Percentiles rank a stretch among this genome's conserved stretches.
These are phyloP conservation scores for Pleurotus platypus DNA, from an alignment of 768 basidiomycete genomes.

Conservation along the genomic window DNA sequence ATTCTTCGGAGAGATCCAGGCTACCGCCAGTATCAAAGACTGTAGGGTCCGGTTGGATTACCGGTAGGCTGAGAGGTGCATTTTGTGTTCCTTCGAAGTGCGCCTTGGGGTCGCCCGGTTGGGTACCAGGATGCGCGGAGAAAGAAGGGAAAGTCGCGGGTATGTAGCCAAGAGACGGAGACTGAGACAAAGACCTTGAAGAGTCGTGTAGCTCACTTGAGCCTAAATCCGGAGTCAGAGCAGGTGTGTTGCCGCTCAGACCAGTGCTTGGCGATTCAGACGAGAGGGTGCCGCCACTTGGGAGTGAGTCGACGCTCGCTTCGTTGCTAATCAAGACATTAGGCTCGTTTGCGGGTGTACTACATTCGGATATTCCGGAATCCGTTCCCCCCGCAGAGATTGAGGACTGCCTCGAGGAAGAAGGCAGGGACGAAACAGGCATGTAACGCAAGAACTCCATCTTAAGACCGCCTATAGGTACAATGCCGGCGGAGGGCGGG, in stretches of 20 bases:
- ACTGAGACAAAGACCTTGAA: neutral
- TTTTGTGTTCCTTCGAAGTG: neutral
- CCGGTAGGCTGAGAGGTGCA: neutral
- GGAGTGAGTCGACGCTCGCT: too few relatives aligned
- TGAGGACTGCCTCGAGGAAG: too few relatives aligned
- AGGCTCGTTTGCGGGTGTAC: too few relatives aligned
- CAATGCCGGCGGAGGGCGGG: neutral
- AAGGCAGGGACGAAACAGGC: too few relatives aligned
- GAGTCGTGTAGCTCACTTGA: neutral
- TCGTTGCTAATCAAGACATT: too few relatives aligned
- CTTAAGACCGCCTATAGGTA: too few relatives aligned
- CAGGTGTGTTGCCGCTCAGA: too few relatives aligned
- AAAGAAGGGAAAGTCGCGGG: neutral
- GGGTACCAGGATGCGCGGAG: neutral
- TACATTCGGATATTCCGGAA: too few relatives aligned
- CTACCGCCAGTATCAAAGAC: neutral
- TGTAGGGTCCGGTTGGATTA: neutral
- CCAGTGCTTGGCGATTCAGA: too few relatives aligned
- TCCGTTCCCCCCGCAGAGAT: too few relatives aligned
- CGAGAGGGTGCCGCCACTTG: too few relatives aligned
- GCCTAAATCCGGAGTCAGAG: neutral
- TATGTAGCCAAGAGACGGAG: slow-evolving; percentile 6
- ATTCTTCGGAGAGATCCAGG: slow-evolving; percentile 3
- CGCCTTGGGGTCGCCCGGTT: neutral
- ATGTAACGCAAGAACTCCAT: too few relatives aligned